phyloP scores from a whole-genome alignment of 2,329 filamentous ascomycete species.

The Penicillium sclerotigenum region DNA sequence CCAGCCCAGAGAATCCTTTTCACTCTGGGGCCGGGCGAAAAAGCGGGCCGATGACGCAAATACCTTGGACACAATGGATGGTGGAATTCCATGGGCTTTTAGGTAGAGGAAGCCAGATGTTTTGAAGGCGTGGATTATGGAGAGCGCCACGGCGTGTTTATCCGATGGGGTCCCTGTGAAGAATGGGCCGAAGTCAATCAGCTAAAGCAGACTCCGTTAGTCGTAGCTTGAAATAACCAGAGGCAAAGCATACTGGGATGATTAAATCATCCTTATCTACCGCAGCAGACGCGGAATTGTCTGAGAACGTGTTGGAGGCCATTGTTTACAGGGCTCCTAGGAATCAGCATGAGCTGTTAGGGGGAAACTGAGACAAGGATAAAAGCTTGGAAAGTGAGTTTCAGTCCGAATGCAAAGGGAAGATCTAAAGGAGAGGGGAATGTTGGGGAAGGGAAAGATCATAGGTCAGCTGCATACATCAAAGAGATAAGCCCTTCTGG shows the following conservation, averaged over 20 bases:
- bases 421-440: conserved; percentile 3
- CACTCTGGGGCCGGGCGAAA: conserved; percentile 60
- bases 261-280: conserved; percentile 45
- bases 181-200: conserved; percentile 76
- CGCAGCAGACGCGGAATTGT: conserved; percentile 28
- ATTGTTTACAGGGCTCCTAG: neutral
- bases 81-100: conserved; percentile 69
- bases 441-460: neutral
- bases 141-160: conserved; percentile 63
- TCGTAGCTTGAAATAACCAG: neutral
- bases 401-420: too few relatives aligned
- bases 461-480: neutral
- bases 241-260: conserved; percentile 37
- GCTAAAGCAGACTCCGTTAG: conserved; percentile 44
- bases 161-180: conserved; percentile 59
- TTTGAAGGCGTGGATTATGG: conserved; percentile 77
- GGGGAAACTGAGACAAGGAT: neutral
- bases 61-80: conserved; percentile 56
- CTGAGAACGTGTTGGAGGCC: conserved; percentile 6
- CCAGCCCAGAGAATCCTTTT: conserved; percentile 68
- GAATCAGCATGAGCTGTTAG: neutral
- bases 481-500: neutral
- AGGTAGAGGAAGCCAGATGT: conserved; percentile 87
- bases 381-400: neutral
- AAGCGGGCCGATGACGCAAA: conserved; percentile 69